Percentiles rank a stretch among this genome's conserved stretches.
phyloP scores from a whole-genome alignment of 257 asterid species.

The Jaltomata sinuosa region DNA sequence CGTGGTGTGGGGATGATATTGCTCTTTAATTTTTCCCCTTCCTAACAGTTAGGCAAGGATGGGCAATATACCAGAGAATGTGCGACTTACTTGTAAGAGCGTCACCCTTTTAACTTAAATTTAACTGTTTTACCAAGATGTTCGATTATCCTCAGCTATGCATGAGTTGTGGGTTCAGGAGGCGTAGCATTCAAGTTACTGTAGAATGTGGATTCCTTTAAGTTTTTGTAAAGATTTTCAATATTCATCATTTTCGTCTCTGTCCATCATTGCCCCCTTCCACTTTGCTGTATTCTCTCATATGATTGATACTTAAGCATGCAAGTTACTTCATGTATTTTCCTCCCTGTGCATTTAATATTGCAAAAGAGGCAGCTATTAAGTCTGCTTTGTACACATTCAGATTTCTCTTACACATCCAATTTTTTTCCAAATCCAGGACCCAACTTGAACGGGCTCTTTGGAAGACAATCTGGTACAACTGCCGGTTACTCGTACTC shows the following conservation, averaged over 20 bases:
- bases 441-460: slow-evolving; percentile 89
- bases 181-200: neutral
- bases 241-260: neutral
- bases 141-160: neutral
- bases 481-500: slow-evolving; percentile 91
- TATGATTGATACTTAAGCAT: neutral
- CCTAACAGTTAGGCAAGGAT: neutral
- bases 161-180: neutral
- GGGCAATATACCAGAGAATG: neutral
- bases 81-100: neutral
- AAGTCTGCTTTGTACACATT: neutral
- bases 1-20: neutral
- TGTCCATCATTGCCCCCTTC: neutral
- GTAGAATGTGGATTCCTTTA: neutral
- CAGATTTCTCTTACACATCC: neutral
- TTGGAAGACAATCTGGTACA: slow-evolving; percentile 93
- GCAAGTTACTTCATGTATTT: neutral
- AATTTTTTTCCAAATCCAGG: slow-evolving; percentile 27
- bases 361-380: neutral
- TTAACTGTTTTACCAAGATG: neutral
- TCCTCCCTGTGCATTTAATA: neutral
- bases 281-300: neutral
- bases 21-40: neutral
- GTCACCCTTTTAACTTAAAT: neutral
- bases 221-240: neutral